These are phyloP conservation scores for Candida anglica DNA, from an alignment of 805 yeast genomes.

Conservation along the genomic window DNA sequence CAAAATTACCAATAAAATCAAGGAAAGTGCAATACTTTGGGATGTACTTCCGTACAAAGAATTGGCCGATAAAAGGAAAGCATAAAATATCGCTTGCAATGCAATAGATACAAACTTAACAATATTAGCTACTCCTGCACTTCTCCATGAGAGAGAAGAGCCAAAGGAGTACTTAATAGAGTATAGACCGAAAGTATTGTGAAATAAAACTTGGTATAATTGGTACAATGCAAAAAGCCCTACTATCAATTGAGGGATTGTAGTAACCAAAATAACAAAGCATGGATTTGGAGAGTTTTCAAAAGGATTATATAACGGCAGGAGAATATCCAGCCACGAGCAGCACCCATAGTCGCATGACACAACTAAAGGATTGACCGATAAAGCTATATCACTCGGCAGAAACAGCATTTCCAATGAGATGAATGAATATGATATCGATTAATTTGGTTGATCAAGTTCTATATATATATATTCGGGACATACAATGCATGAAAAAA, in stretches of 20 bases:
- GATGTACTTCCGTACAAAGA: neutral
- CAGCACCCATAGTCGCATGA: no score
- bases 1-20: neutral
- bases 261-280: slow-evolving; percentile 15
- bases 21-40: neutral
- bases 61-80: slow-evolving; percentile 1
- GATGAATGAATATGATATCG: no score
- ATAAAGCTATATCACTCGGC: no score
- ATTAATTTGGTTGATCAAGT: no score
- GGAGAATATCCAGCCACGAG: no score
- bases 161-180: slow-evolving; percentile 16
- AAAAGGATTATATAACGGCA: slow-evolving; percentile 19
- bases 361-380: no score
- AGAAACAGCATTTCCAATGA: no score
- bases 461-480: no score
- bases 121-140: slow-evolving; percentile 15
- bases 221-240: slow-evolving; percentile 10
- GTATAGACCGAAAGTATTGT: slow-evolving; percentile 12
- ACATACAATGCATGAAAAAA: no score
- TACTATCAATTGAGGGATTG: slow-evolving; percentile 4
- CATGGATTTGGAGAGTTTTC: slow-evolving; percentile 23
- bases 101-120: slow-evolving; percentile 12
- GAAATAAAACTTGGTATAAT: slow-evolving; percentile 6
- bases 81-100: slow-evolving; percentile 10
- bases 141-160: slow-evolving; percentile 10